Evolutionary conservation across 495 filamentous ascomycete species (phyloP).

Genomic region (Aspergillus hancockii): DNA sequence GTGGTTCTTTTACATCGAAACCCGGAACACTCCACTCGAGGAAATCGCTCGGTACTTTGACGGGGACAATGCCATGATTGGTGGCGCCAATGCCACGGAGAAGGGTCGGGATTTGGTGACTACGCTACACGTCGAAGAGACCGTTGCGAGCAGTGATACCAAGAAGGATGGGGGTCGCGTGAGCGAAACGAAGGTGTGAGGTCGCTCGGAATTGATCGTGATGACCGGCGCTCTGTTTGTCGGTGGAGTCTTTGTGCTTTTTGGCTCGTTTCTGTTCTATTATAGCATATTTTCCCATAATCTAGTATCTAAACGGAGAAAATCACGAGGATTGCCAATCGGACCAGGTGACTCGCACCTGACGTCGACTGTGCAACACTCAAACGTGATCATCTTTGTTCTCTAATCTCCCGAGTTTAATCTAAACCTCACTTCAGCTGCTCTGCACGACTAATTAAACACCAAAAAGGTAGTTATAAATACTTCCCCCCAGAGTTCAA

Average conservation of each 20-base stretch:
- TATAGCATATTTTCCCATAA: not conserved
- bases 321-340: not conserved
- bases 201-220: not conserved
- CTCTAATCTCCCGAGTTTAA: too few relatives aligned
- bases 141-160: not conserved
- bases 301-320: not conserved
- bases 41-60: constrained; percentile 65
- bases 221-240: not conserved
- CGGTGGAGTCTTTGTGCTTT: not conserved
- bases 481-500: too few relatives aligned
- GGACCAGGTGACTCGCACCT: not conserved
- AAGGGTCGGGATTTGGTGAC: constrained; percentile 15
- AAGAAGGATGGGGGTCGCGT: constrained; percentile 8
- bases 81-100: constrained; percentile 38
- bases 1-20: constrained; percentile 69
- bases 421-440: too few relatives aligned
- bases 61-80: constrained; percentile 54
- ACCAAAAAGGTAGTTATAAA: too few relatives aligned
- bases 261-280: not conserved
- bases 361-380: not conserved
- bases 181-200: constrained; percentile 9
- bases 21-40: constrained; percentile 63
- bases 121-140: constrained; percentile 13
- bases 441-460: too few relatives aligned
- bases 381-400: too few relatives aligned